phyloP scores from a whole-genome alignment of 257 asterid species.

The Forsythia suspensa region DNA sequence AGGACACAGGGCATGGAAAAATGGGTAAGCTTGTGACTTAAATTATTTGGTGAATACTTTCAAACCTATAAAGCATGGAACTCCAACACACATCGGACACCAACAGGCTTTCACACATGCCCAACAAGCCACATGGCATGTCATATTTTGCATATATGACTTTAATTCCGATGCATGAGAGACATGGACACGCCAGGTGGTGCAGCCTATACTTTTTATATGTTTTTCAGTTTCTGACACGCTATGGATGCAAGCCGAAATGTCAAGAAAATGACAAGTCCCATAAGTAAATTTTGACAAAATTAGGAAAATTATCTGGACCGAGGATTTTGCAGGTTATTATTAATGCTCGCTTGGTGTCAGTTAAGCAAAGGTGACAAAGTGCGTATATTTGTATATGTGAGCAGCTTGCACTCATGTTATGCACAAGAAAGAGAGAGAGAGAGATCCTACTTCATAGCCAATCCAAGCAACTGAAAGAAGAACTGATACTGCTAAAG shows the following conservation, averaged over 20 bases:
- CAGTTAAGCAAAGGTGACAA: constrained; percentile 5
- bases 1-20: neutral
- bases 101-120: neutral
- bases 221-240: neutral
- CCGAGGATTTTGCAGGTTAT: neutral
- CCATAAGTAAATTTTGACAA: neutral
- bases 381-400: neutral
- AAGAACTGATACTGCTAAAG: constrained; percentile 81
- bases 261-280: neutral
- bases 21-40: neutral
- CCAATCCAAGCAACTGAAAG: constrained; percentile 98
- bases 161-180: neutral
- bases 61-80: neutral
- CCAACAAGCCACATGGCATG: neutral
- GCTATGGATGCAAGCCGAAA: neutral
- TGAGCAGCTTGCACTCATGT: neutral
- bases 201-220: neutral
- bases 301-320: neutral
- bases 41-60: neutral
- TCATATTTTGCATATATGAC: neutral
- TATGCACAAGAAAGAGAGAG: neutral
- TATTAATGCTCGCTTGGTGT: neutral
- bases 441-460: constrained; percentile 62
- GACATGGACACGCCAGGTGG: neutral
- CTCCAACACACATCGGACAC: neutral